Evolutionary conservation across 2,329 filamentous ascomycete genomes (phyloP), one percentile per base, ranked within the genome.

Genomic region (Fusarium sambucinum): DNA sequence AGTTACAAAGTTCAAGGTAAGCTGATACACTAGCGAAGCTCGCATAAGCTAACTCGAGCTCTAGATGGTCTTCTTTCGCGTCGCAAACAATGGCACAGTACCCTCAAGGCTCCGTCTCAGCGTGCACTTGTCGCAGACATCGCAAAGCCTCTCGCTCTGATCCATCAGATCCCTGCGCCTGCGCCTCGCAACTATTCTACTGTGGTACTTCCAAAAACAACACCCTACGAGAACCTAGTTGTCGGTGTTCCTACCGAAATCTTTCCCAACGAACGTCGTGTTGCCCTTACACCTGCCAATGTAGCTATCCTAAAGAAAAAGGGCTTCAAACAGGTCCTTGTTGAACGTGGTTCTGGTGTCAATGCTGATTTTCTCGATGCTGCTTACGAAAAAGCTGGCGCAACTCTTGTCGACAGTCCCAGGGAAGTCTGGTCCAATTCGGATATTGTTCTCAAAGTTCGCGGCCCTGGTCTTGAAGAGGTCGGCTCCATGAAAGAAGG

Each of bases 231-330:
- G 21, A 83, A 89, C 44, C 85, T 97, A 57, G 91, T 89, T 6
- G 88, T 97, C 47, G 93, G 93, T 59, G 87, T 96, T 6, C 93
- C 93, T 16, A 88, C 86, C 59, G 94, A 97, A 79, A 90, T 87
- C n/a, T 93, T 87, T 73, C 87, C 89, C 1, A 88, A 90, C 59
- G 94, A 97, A 81, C 89, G 91, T 41, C 91, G 94, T 51, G 93
- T 97, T 16, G 92, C 94, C 30, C 85, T 97, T 57, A 95, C 92
- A 0, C 94, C 94, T 2, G 88, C 92, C 68, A 97, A 97, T 81
- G 92, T 94, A 17, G 86, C 90, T 3, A 82, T 96, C 1, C 81
- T 97, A 2, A 87, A 94, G 66, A 96, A 96, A 78, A 97, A 96
- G 78, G 94, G 93, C 33, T 96, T 93, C 77, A 85, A 84, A 33